phyloP scores from a whole-genome alignment of 169 alveolate genomes.

The Plasmodium relictum region DNA sequence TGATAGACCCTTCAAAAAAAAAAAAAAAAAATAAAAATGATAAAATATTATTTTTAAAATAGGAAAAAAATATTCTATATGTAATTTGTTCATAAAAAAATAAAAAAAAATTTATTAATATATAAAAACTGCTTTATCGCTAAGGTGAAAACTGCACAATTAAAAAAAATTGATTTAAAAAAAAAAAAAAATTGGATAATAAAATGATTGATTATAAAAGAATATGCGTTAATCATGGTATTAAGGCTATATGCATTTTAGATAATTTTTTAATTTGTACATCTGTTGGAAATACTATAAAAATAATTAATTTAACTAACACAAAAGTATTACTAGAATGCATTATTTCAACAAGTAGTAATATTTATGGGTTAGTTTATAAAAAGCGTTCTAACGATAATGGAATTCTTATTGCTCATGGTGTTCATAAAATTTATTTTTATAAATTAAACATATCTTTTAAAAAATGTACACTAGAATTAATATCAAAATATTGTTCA shows the following conservation, averaged over 20 bases:
- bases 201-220: slow-evolving; percentile 10
- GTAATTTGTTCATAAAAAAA: neutral
- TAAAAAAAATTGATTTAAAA: too few species aligned
- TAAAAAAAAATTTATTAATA: neutral
- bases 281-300: slow-evolving; percentile 67
- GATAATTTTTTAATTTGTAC: slow-evolving; percentile 14
- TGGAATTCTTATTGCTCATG: slow-evolving; percentile 60
- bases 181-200: too few species aligned
- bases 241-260: slow-evolving; percentile 45
- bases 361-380: slow-evolving; percentile 53
- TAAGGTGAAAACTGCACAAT: too few species aligned
- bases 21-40: too few species aligned
- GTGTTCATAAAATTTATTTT: slow-evolving; percentile 70
- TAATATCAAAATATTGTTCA: slow-evolving; percentile 30
- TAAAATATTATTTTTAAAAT: neutral
- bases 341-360: slow-evolving; percentile 54
- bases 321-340: slow-evolving; percentile 32
- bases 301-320: slow-evolving; percentile 50
- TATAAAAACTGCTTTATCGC: too few species aligned
- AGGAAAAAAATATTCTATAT: neutral
- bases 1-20: too few species aligned
- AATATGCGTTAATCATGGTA: slow-evolving; percentile 55
- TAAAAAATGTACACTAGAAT: slow-evolving; percentile 5
- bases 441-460: slow-evolving; percentile 3
- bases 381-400: slow-evolving; percentile 4